Base-by-base conservation (phyloP, 108 stramenopile genomes). In the Nitzschia palea region DNA sequence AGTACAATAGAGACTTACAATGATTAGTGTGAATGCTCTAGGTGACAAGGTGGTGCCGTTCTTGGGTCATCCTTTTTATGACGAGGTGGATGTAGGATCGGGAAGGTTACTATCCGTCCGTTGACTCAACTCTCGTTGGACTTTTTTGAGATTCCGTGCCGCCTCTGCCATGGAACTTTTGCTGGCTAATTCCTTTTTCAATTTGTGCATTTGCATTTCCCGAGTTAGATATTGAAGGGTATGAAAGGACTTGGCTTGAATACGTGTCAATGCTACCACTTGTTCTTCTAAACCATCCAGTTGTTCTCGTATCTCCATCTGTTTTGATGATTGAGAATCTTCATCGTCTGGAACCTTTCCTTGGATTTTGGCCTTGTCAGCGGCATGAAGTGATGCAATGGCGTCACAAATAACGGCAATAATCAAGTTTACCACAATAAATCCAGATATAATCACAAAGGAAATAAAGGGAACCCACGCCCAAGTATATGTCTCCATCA, bases 351-450 rank as follows among this genome's bases (percentile, higher is more conserved):
- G 74, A 23, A 50, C 80, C 29, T 58, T 52, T 35, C 87, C 87
- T 9, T 80, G 62, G 10, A 89, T 26, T 23, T 77, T 82, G 30
- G 86, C 86, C 44, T 75, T 76, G 17, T 76, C 78, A 25, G 79
- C 74, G 4, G 70, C 71, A 20, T 80, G 55, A 56, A 90, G 43
- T 2, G 80, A 70, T 10, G 80, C 58, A 43, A 90, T 78, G 43
- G 86, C 86, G 51, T 90, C 89, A 35, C 89, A 90, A 58, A 90
- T 90, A 23, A 90, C 86, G 48, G 89, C 89, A 78, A 90, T 86
- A 44, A 90, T 87, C 31, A 90, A 65, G 59, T 90, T 90, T 17
- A 87, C 83, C 14, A 86, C 80, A 10, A 90, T 77, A 69, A 90
- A 90, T 27, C 84, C 89, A 18, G 85, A 77, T 37, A 83, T 80